Evolutionary conservation across 129 eudicot species (phyloP).

Genomic region (Chrysanthemum makinoi): DNA sequence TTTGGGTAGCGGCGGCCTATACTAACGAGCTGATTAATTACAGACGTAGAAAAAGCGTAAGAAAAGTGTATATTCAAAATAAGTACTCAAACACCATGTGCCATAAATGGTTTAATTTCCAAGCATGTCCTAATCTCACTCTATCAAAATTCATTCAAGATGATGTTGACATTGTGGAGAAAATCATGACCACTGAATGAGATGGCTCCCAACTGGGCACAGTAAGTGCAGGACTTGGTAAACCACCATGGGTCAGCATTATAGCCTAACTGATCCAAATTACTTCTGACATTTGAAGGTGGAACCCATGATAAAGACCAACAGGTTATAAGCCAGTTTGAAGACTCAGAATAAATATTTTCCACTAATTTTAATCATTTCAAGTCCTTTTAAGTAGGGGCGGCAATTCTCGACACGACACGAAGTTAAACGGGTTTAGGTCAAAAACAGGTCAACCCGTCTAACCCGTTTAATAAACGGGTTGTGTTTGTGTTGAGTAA

Average conservation of each 20-base stretch:
- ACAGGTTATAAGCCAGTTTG: too few species aligned
- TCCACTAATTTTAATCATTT: too few species aligned
- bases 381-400: too few species aligned
- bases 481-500: too few species aligned
- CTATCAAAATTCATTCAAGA: not conserved
- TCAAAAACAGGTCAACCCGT: too few species aligned
- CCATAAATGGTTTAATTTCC: not conserved
- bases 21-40: not conserved
- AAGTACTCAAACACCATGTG: not conserved
- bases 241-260: not conserved
- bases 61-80: not conserved
- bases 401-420: too few species aligned
- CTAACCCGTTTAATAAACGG: too few species aligned
- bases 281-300: too few species aligned
- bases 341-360: too few species aligned
- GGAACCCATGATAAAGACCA: too few species aligned
- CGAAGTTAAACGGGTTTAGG: too few species aligned
- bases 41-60: not conserved
- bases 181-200: not conserved
- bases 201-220: conserved; percentile 11
- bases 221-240: not conserved
- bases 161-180: not conserved
- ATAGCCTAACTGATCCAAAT: too few species aligned
- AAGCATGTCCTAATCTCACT: not conserved
- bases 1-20: not conserved